phyloP scores from a whole-genome alignment of 345 rosid genomes.

The Laguncularia racemosa region DNA sequence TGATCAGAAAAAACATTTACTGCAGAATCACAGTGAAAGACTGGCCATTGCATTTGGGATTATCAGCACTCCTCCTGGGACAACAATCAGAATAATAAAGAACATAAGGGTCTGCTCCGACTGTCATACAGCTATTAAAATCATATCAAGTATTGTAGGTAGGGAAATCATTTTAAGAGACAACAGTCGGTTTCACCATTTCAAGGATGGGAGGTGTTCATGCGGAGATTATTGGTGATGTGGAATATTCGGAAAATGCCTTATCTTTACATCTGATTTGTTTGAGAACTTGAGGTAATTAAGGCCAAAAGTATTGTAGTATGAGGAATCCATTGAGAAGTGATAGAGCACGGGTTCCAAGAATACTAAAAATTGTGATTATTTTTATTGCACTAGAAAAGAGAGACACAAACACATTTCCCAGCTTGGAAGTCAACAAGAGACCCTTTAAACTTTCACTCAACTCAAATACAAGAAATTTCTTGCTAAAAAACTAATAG shows the following conservation, averaged over 20 bases:
- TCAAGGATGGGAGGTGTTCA: conserved; percentile 56
- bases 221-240: conserved; percentile 76
- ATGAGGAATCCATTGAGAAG: too few relatives aligned
- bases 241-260: background rate
- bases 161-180: conserved; percentile 70
- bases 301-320: too few relatives aligned
- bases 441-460: too few relatives aligned
- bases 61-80: conserved; percentile 52
- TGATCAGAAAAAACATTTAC: conserved; percentile 54
- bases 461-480: too few relatives aligned
- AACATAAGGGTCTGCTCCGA: conserved; percentile 57
- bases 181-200: conserved; percentile 74
- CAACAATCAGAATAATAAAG: conserved; percentile 64
- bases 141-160: conserved; percentile 50
- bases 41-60: conserved; percentile 69
- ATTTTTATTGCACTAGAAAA: too few relatives aligned
- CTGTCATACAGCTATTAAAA: conserved; percentile 61
- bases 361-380: too few relatives aligned
- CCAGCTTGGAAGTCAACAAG: too few relatives aligned
- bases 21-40: conserved; percentile 63
- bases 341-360: too few relatives aligned
- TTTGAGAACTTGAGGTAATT: too few relatives aligned
- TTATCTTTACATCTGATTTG: too few relatives aligned
- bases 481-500: too few relatives aligned
- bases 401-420: too few relatives aligned